Conservation (phyloP, 176 grass and related monocot species). For the Chloris gayana region DNA sequence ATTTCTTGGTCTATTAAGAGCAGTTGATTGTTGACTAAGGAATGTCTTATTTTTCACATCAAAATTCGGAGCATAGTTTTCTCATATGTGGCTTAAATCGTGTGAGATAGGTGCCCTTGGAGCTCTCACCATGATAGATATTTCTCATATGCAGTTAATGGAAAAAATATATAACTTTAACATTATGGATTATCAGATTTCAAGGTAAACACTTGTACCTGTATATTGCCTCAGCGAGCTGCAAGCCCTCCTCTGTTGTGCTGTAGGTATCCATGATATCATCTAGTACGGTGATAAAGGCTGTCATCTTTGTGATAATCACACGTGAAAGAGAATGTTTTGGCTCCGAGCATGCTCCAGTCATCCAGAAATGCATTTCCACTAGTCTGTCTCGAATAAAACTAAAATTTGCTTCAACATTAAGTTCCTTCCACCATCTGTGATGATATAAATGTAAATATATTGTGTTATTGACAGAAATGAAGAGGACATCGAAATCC, state of each 20-base stretch:
- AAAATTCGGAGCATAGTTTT: neutral
- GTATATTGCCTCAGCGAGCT: slow-evolving; percentile 27
- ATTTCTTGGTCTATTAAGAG: neutral
- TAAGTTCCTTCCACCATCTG: slow-evolving; percentile 41
- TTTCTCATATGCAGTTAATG: neutral
- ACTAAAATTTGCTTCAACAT: slow-evolving; percentile 23
- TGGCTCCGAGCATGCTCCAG: slow-evolving; percentile 13
- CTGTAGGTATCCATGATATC: slow-evolving; percentile 38
- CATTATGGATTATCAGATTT: neutral
- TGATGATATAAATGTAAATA: neutral
- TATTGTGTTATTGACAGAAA: neutral
- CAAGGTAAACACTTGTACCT: neutral
- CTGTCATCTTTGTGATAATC: slow-evolving; percentile 16
- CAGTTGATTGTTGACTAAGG: neutral
- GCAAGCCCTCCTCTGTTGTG: slow-evolving; percentile 26
- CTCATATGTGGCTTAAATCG: neutral
- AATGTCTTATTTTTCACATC: neutral
- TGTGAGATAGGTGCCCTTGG: neutral
- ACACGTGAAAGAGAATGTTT: slow-evolving; percentile 23
- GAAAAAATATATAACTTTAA: neutral
- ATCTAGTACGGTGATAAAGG: slow-evolving; percentile 37
- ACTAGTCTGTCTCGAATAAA: slow-evolving; percentile 39
- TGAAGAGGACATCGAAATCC: neutral
- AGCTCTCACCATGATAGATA: neutral
- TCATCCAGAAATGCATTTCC: slow-evolving; percentile 44